Percentiles rank a stretch among this genome's conserved stretches.
phyloP scores from a whole-genome alignment of 2,329 filamentous ascomycete genomes.

The Didymella pinodella region DNA sequence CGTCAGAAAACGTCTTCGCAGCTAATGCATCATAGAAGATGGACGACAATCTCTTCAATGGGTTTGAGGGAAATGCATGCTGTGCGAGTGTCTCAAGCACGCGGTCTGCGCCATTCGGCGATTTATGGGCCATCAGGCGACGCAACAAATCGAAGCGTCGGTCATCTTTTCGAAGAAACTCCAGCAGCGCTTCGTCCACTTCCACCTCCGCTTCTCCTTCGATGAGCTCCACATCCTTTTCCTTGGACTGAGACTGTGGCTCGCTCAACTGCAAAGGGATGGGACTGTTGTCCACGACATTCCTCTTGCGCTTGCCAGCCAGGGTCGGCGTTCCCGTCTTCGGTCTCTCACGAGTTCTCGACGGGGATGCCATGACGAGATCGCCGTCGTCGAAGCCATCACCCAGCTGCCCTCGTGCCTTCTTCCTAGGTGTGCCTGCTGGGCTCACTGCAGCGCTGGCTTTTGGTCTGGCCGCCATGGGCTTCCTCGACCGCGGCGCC shows the following conservation, averaged over 20 bases:
- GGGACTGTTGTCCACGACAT: constrained; percentile 69
- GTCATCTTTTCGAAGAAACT: constrained; percentile 50
- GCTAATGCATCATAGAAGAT: constrained; percentile 74
- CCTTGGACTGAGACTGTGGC: constrained; percentile 50
- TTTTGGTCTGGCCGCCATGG: constrained; percentile 38
- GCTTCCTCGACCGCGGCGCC: constrained; percentile 51
- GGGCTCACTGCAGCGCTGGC: constrained; percentile 36
- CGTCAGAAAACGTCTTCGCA: constrained; percentile 57
- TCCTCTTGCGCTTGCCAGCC: constrained; percentile 72
- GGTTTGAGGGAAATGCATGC: constrained; percentile 69
- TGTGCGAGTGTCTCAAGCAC: constrained; percentile 73
- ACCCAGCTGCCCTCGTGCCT: constrained; percentile 63
- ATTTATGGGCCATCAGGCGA: constrained; percentile 69
- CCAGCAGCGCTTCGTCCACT: constrained; percentile 45
- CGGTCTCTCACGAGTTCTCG: constrained; percentile 56
- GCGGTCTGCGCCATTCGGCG: constrained; percentile 63
- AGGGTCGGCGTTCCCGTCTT: constrained; percentile 68
- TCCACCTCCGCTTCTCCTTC: constrained; percentile 27
- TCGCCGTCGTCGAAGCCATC: constrained; percentile 81
- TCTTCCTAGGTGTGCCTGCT: constrained; percentile 67
- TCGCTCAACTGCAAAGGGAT: constrained; percentile 62
- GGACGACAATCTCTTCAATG: constrained; percentile 65
- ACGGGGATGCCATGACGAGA: constrained; percentile 63
- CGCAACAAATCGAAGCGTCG: constrained; percentile 60
- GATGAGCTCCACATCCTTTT: constrained; percentile 29